A percentile compares a stretch with the other conserved stretches of the same genome.
Conservation (phyloP, 2,329 filamentous ascomycete genomes). For the Aspergillus quadricinctus region DNA sequence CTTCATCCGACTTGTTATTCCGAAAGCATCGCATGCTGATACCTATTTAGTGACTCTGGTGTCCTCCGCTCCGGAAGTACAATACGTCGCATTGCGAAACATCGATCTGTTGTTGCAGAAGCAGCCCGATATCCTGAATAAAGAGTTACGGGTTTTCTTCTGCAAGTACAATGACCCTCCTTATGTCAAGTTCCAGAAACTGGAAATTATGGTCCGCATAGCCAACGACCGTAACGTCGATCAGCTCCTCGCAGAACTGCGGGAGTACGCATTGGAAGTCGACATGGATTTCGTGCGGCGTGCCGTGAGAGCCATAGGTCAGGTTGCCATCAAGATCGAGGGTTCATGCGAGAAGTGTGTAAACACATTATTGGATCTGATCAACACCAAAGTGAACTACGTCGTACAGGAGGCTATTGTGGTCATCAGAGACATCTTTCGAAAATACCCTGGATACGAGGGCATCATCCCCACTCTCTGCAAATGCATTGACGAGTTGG, state of each 20-base stretch:
- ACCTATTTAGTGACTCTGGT: slow-evolving; percentile 75
- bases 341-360: slow-evolving; percentile 92
- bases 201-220: slow-evolving; percentile 99
- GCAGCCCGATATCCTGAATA: slow-evolving; percentile 92
- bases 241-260: slow-evolving; percentile 86
- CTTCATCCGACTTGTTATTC: background rate
- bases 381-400: slow-evolving; percentile 97
- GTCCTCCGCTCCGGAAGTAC: slow-evolving; percentile 91
- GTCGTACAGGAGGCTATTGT: slow-evolving; percentile 97
- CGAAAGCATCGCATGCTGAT: slow-evolving; percentile 15
- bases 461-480: slow-evolving; percentile 96
- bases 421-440: slow-evolving; percentile 98
- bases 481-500: slow-evolving; percentile 92
- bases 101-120: slow-evolving; percentile 95
- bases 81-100: slow-evolving; percentile 93
- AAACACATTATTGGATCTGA: slow-evolving; percentile 85
- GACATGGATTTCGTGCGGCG: slow-evolving; percentile 98
- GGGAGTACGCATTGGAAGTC: slow-evolving; percentile 95
- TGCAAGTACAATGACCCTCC: slow-evolving; percentile 99
- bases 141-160: slow-evolving; percentile 97
- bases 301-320: slow-evolving; percentile 92
- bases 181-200: slow-evolving; percentile 94
- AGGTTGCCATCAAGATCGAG: slow-evolving; percentile 98
- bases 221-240: slow-evolving; percentile 96
- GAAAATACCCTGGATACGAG: slow-evolving; percentile 96